Base-by-base conservation (phyloP, 371 early-diverging fungal genomes). In the Umbelopsis sp. region DNA sequence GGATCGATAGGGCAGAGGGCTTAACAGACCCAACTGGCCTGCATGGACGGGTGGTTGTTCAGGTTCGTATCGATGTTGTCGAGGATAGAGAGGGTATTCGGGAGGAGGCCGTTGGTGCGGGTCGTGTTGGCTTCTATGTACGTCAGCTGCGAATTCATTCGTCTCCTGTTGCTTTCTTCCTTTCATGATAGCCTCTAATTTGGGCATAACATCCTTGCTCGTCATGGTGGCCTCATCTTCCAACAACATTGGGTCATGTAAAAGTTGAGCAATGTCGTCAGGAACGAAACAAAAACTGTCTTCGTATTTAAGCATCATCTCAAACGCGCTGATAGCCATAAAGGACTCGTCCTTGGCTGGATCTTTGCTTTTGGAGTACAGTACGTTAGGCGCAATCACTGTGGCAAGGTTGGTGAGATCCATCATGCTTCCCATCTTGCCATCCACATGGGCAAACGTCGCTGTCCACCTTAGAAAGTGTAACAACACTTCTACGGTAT, bases 371-470 rank as follows among this genome's bases (percentile, higher is more conserved):
- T 93, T 93, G 16, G 92, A 88, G 63, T 93, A 93, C 50, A 97
- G 79, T 45, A 98, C 90, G 70, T 96, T 98, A 18, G 99, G 99
- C 10, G 97, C 91, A 63, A 98, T 92, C 2, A 98, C 96, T 0
- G 95, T 94, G 0, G 98, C 96, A 50, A 98, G 77, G 70, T 97
- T 98, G 62, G 90, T 87, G n/a, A 93, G 79, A 74, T 95, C 94
- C 99, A 98, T 98, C 72, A 91, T 92, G 71, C 93, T 95, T 32
- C 96, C 97, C 2, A 87, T 83, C 66, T 87, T 89, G 45, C 88
- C 91, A 50, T 91, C 88, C 24, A 92, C 89, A 68, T 86, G 84
- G 18, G 91, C 89, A 67, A 89, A 91, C 2, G 84, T 79, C 0
- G 94, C 89, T 14, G 97, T 97, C 86, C 95, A 90, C 53, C 89